Conservation (phyloP, 805 yeast genomes). For the Kuraishia capsulata region DNA sequence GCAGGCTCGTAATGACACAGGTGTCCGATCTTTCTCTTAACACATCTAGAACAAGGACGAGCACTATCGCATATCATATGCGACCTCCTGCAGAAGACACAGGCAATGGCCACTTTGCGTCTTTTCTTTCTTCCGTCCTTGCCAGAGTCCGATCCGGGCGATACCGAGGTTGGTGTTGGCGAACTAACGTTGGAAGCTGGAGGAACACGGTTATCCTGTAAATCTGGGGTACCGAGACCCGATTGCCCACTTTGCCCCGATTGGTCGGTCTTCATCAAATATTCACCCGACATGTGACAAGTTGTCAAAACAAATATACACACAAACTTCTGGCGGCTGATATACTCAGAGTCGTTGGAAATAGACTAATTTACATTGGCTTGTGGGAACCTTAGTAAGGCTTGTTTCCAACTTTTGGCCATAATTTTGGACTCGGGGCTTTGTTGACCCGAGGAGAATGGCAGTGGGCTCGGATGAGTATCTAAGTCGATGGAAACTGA, state of each 20-base stretch:
- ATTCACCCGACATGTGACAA: not conserved
- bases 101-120: slow-evolving; percentile 59
- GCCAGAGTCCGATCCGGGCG: too few relatives aligned
- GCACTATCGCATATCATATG: slow-evolving; percentile 89
- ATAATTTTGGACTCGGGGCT: too few relatives aligned
- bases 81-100: slow-evolving; percentile 86
- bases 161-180: not conserved
- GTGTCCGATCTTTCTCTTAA: slow-evolving; percentile 82
- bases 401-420: too few relatives aligned
- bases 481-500: too few relatives aligned
- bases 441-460: too few relatives aligned
- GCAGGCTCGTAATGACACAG: slow-evolving; percentile 71
- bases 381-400: too few relatives aligned
- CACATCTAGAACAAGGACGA: slow-evolving; percentile 72
- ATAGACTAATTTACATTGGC: too few relatives aligned
- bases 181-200: not conserved
- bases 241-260: not conserved
- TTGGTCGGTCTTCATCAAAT: not conserved
- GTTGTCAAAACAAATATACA: too few relatives aligned
- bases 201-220: not conserved
- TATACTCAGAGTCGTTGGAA: too few relatives aligned
- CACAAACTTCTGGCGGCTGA: too few relatives aligned
- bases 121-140: slow-evolving; percentile 16
- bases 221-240: not conserved
- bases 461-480: too few relatives aligned